These are phyloP conservation scores for Eremothecium sinecaudum DNA, from an alignment of 1,139 yeast species.

Conservation along the genomic window DNA sequence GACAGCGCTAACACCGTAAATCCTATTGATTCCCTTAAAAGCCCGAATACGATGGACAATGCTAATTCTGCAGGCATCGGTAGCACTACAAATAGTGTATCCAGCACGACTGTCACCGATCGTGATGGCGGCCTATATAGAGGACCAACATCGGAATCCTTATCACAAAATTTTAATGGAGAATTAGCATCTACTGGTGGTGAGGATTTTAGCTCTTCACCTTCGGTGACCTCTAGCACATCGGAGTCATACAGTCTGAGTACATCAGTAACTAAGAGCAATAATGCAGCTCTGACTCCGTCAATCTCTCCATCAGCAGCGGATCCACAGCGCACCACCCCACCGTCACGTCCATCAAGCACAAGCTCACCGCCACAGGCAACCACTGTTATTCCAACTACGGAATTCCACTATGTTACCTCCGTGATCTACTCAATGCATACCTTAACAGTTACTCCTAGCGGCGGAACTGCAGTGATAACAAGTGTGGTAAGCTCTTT, in stretches of 20 bases:
- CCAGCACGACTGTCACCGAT: too few species aligned
- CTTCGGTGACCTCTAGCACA: neutral
- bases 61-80: too few species aligned
- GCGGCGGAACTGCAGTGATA: neutral
- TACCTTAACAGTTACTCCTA: neutral
- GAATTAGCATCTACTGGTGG: slow-evolving; percentile 2
- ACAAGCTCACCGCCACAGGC: slow-evolving; percentile 5
- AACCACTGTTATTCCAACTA: slow-evolving; percentile 5
- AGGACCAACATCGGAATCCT: too few species aligned
- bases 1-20: too few species aligned
- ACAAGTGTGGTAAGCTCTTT: neutral
- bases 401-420: slow-evolving; percentile 2
- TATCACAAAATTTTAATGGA: too few species aligned
- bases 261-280: slow-evolving; percentile 4
- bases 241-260: slow-evolving; percentile 3
- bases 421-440: neutral
- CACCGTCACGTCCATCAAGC: slow-evolving; percentile 3
- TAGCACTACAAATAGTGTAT: too few species aligned
- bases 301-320: slow-evolving; percentile 4
- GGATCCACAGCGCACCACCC: slow-evolving; percentile 5
- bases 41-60: too few species aligned
- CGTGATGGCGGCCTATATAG: too few species aligned
- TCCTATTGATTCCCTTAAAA: too few species aligned
- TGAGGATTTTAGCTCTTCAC: neutral
- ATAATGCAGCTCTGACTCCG: slow-evolving; percentile 4